phyloP scores from a whole-genome alignment of 192 early-diverging fungal genomes.

The Rhizoclosmatium globosum region DNA sequence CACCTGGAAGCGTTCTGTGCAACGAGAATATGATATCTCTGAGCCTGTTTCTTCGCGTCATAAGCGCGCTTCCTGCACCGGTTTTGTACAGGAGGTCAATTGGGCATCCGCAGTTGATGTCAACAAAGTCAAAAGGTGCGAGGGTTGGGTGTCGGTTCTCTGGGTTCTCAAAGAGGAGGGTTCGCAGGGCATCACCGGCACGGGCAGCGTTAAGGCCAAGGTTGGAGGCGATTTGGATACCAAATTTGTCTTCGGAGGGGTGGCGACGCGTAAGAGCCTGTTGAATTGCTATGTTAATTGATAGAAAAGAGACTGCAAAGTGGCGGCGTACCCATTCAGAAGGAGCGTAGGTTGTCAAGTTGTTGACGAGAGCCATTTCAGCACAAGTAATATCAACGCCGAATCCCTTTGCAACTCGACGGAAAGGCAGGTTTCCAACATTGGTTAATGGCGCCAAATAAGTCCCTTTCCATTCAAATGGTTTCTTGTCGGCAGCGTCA shows the following conservation, averaged over 20 bases:
- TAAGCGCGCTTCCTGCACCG: conserved; percentile 86
- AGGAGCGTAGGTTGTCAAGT: conserved; percentile 15
- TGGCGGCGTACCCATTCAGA: conserved; percentile 37
- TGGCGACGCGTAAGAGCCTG: conserved; percentile 88
- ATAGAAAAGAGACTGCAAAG: conserved; percentile 59
- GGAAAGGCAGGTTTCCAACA: conserved; percentile 97
- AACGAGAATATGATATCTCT: conserved; percentile 80
- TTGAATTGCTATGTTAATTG: conserved; percentile 58
- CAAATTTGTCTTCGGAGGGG: conserved; percentile 88
- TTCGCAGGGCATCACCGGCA: conserved; percentile 71
- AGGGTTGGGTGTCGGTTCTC: background rate
- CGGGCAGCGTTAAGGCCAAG: conserved; percentile 64
- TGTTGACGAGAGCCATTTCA: conserved; percentile 73
- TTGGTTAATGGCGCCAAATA: conserved; percentile 97
- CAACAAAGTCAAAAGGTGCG: conserved; percentile 85
- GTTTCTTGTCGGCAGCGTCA: background rate
- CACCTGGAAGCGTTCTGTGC: conserved; percentile 66
- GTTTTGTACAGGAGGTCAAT: conserved; percentile 84
- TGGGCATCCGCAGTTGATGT: conserved; percentile 95
- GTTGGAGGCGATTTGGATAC: conserved; percentile 85
- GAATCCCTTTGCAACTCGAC: conserved; percentile 90
- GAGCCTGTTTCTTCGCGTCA: conserved; percentile 72
- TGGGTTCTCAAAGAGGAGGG: conserved; percentile 58
- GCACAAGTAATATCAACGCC: conserved; percentile 97
- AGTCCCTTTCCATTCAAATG: conserved; percentile 44